A percentile compares a stretch with the other conserved stretches of the same genome.
Evolutionary conservation across 139 green algal species (phyloP).

Genomic region (Prasinococcaceae sp.): DNA sequence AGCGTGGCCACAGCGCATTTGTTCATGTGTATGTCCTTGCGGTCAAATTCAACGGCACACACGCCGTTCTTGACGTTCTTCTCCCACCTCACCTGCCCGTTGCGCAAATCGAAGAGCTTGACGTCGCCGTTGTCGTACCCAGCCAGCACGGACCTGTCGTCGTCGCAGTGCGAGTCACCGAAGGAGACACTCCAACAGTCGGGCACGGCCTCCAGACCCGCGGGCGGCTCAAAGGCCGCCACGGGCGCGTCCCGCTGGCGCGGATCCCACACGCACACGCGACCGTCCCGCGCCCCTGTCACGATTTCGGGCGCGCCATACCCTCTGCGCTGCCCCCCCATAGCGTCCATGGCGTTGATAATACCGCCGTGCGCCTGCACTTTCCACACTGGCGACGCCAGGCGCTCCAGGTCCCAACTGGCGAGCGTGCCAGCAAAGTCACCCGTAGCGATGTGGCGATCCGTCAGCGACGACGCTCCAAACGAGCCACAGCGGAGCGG

Average conservation of each 20-base stretch:
- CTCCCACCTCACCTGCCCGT: conserved; percentile 30
- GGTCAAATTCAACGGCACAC: conserved; percentile 75
- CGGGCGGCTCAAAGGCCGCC: conserved; percentile 67
- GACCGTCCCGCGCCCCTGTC: conserved; percentile 64
- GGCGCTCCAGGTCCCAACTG: conserved; percentile 47
- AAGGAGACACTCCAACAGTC: conserved; percentile 79
- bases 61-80: conserved; percentile 71
- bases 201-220: too few species aligned
- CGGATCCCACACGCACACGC: conserved; percentile 74
- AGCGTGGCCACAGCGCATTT: conserved; percentile 73
- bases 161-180: conserved; percentile 64
- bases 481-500: conserved; percentile 57
- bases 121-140: conserved; percentile 77
- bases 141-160: conserved; percentile 53
- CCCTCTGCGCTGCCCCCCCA: conserved; percentile 44
- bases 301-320: conserved; percentile 62
- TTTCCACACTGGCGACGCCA: not conserved
- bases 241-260: conserved; percentile 58
- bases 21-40: conserved; percentile 87
- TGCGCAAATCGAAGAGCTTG: conserved; percentile 73
- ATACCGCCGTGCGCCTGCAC: conserved; percentile 56
- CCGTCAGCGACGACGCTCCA: conserved; percentile 21
- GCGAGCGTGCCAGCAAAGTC: conserved; percentile 54
- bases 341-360: conserved; percentile 66
- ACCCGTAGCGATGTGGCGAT: conserved; percentile 52